Evolutionary conservation across 352 stramenopile species (phyloP), one percentile per base, ranked within the genome.

Genomic region (Phytophthora idaei): DNA sequence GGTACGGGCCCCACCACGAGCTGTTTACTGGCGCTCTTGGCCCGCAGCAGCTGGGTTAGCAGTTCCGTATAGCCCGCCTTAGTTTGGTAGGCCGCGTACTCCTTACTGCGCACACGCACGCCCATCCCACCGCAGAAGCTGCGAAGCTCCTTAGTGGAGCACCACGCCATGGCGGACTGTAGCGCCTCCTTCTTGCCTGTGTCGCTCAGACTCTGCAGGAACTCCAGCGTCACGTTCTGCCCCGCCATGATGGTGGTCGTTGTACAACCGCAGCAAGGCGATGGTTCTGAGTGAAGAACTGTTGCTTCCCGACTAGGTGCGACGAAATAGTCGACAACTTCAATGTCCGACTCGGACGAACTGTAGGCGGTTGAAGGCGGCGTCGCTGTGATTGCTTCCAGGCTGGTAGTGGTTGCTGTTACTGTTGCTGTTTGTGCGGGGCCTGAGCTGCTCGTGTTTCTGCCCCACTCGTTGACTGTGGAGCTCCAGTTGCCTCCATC

Each of bases 191-290:
- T 58, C 46, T 63, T 59, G n/a, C 37, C 58, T 1, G 25, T 31
- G 31, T 67, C 64, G 57, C 57, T 71, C 36, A 71, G 57, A 21
- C 58, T 46, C 58, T 72, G 57, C 36, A 72, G 51, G 44, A 64
- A 57, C 58, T 72, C 58, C 6, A 72, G 28, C 14, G 64, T 67
- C 50, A 67, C 49, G 5, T 36, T 63, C 53, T 69, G 61, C 12
- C 61, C 45, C 0, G 36, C 17, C 44, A 60, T 57, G 10, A 60
- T 57, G 10, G 15, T 56, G 29, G 28, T 51, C 34, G 27, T 25
- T 9, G 28, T 52, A 12, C 54, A 48, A 9, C 17, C 39, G 27
- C 25, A 7, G 21, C 17, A 12, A 55, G 29, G 12, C 10, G 27
- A 31, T 8, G 4, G 29, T 34, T 34, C 29, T 34, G 37, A 32